phyloP scores from a whole-genome alignment of 1,139 yeast genomes.

The Hemisphaericaspora xylofermentans region DNA sequence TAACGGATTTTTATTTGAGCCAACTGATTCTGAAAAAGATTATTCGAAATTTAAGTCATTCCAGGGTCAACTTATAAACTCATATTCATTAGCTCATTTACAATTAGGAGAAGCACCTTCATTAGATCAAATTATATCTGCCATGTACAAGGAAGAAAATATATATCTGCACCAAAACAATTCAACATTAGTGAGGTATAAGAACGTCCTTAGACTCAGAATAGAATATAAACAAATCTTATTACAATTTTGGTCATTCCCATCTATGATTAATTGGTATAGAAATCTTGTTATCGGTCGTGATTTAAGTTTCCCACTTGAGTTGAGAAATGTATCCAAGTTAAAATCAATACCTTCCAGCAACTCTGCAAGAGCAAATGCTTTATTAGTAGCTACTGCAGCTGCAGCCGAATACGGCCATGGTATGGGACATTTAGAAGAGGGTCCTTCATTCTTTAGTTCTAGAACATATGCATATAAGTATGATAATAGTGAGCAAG shows the following conservation, averaged over 20 bases:
- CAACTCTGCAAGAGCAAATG: conserved; percentile 24
- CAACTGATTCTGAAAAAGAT: conserved; percentile 20
- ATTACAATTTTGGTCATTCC: conserved; percentile 45
- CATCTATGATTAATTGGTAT: conserved; percentile 42
- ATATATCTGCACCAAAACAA: conserved; percentile 15
- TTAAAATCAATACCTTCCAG: conserved; percentile 36
- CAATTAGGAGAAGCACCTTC: conserved; percentile 43
- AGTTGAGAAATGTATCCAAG: conserved; percentile 26
- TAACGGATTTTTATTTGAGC: conserved; percentile 40
- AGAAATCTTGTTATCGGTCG: conserved; percentile 34
- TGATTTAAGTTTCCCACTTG: conserved; percentile 38
- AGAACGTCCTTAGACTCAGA: conserved; percentile 39
- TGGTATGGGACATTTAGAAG: not conserved
- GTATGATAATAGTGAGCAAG: not conserved
- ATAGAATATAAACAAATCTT: conserved; percentile 42
- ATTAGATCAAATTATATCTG: conserved; percentile 27
- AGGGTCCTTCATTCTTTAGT: not conserved
- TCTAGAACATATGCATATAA: not conserved
- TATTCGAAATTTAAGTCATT: conserved; percentile 19
- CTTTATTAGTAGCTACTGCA: conserved; percentile 26
- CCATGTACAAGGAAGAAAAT: conserved; percentile 28
- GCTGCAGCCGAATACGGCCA: conserved; percentile 23
- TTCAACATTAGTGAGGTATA: conserved; percentile 34
- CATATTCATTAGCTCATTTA: conserved; percentile 33
- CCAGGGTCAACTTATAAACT: conserved; percentile 25